A percentile compares a stretch with the other conserved stretches of the same genome.
Conservation (phyloP, 176 grass and related monocot species). For the Carex kokanica region DNA sequence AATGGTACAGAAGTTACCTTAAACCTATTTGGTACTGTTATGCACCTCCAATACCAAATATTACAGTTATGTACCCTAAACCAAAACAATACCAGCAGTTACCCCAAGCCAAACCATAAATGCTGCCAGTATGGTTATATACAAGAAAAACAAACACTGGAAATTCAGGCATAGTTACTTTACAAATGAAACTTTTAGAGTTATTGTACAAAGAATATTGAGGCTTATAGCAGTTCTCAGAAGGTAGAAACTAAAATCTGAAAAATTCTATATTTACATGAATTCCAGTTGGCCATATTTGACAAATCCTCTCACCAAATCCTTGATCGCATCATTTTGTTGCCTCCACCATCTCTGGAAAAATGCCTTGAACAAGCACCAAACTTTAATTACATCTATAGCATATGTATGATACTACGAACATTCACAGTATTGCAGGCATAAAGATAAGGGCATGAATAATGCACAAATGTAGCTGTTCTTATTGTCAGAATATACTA, state of each 20-base stretch:
- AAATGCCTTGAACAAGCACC: conserved; percentile 47
- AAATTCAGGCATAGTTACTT: not conserved
- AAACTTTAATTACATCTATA: not conserved
- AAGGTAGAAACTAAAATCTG: not conserved
- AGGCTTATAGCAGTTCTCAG: not conserved
- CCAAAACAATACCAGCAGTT: not conserved
- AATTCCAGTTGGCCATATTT: conserved; percentile 75
- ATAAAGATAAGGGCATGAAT: not conserved
- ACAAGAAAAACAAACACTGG: not conserved
- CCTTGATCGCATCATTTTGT: conserved; percentile 61
- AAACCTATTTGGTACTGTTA: not conserved
- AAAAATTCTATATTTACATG: conserved; percentile 42
- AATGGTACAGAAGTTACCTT: not conserved
- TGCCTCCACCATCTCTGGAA: conserved; percentile 95
- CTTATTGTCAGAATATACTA: not conserved
- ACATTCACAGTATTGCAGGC: not conserved
- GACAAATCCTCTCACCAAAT: conserved; percentile 65
- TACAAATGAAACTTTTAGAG: not conserved
- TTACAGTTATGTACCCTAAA: not conserved
- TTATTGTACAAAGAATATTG: not conserved
- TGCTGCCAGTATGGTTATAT: not conserved
- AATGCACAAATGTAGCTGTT: not conserved
- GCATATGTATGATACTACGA: not conserved
- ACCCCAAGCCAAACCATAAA: not conserved
- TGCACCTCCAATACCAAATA: not conserved